These are phyloP conservation scores for Suillus weaverae DNA, from an alignment of 768 basidiomycete genomes.

Conservation along the genomic window DNA sequence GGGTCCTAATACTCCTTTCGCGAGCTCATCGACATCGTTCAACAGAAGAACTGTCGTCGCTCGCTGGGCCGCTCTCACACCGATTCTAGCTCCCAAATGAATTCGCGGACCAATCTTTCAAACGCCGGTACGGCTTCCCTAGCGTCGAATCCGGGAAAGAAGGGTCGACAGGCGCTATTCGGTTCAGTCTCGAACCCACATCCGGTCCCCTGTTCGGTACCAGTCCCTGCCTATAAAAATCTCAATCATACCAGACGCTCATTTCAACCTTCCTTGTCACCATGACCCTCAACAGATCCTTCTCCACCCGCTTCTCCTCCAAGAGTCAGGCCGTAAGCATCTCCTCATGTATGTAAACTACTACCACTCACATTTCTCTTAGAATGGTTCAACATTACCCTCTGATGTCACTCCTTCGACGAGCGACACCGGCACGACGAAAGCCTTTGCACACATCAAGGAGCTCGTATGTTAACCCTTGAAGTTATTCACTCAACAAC, in stretches of 20 bases:
- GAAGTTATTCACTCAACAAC: neutral
- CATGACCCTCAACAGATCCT: constrained; percentile 31
- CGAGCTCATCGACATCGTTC: too few relatives aligned
- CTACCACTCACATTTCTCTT: neutral
- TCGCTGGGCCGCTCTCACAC: too few relatives aligned
- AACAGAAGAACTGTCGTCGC: too few relatives aligned
- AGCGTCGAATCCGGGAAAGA: too few relatives aligned
- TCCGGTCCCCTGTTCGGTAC: constrained; percentile 18
- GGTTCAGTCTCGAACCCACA: neutral
- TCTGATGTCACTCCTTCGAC: constrained; percentile 12
- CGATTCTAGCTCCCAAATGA: too few relatives aligned
- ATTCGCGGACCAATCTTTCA: too few relatives aligned
- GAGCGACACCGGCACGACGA: constrained; percentile 20
- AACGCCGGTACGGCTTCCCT: too few relatives aligned
- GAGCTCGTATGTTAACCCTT: constrained; percentile 24
- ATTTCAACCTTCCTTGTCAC: neutral
- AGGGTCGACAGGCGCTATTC: neutral
- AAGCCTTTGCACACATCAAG: constrained; percentile 29
- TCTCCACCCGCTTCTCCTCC: constrained; percentile 31
- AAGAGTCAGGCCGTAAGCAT: constrained; percentile 24
- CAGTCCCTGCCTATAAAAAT: constrained; percentile 27
- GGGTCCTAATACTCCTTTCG: neutral
- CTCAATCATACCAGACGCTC: neutral
- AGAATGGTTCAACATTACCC: constrained; percentile 11
- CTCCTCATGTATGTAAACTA: too few relatives aligned